A percentile compares a stretch with the other conserved stretches of the same genome.
These are phyloP conservation scores for Sicyos baderoa DNA, from an alignment of 306 rosid species.

Conservation along the genomic window DNA sequence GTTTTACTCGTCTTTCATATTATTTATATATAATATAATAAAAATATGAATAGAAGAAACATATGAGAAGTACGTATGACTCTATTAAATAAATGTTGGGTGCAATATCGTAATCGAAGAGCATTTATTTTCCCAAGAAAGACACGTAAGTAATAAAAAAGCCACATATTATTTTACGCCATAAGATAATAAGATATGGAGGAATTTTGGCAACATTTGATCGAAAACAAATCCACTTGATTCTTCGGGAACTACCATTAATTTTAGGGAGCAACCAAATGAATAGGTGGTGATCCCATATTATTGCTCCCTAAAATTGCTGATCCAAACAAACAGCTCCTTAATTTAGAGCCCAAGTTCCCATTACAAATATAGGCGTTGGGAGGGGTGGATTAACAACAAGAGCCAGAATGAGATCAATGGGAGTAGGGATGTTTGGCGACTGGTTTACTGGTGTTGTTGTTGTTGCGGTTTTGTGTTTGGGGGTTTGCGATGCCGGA, in stretches of 20 bases:
- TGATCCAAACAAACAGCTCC: neutral
- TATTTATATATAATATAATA: too few relatives aligned
- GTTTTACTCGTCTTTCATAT: too few relatives aligned
- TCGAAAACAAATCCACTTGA: too few relatives aligned
- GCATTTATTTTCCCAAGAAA: too few relatives aligned
- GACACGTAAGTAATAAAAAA: too few relatives aligned
- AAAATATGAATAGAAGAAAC: too few relatives aligned
- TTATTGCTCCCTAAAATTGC: neutral
- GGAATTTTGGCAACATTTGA: neutral
- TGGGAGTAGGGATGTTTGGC: conserved; percentile 13
- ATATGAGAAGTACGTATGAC: too few relatives aligned
- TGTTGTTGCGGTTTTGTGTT: conserved; percentile 13
- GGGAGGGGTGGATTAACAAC: too few relatives aligned
- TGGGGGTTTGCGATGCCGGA: conserved; percentile 41
- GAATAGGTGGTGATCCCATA: neutral
- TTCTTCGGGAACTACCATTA: neutral
- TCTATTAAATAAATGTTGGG: too few relatives aligned
- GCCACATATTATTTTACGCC: neutral
- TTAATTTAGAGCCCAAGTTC: neutral
- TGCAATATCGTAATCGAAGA: too few relatives aligned
- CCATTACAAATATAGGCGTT: neutral
- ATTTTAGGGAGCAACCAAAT: too few relatives aligned
- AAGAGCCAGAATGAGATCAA: neutral
- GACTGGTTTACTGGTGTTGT: conserved; percentile 4
- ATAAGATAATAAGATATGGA: neutral